Percentiles rank a stretch among this genome's conserved stretches.
These are phyloP conservation scores for Candida boidinii DNA, from an alignment of 805 yeast genomes.

Conservation along the genomic window DNA sequence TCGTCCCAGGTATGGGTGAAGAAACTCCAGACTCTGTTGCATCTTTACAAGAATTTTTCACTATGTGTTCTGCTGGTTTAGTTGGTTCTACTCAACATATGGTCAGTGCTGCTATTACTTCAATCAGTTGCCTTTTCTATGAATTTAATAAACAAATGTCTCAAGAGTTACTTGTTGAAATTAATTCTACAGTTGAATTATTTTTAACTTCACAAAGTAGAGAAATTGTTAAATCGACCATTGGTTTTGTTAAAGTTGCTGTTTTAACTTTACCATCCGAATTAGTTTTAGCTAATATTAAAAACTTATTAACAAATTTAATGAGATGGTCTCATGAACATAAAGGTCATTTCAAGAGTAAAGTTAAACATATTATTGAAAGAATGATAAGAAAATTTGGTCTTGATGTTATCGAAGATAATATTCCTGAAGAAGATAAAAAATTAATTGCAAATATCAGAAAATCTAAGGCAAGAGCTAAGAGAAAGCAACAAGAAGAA, in stretches of 20 bases:
- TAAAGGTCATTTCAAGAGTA: slow-evolving; percentile 88
- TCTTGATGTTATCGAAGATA: slow-evolving; percentile 68
- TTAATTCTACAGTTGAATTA: slow-evolving; percentile 79
- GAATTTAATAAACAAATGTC: slow-evolving; percentile 71
- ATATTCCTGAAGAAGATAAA: slow-evolving; percentile 85
- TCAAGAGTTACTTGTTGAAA: slow-evolving; percentile 54
- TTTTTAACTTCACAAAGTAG: slow-evolving; percentile 85
- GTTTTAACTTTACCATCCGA: slow-evolving; percentile 77
- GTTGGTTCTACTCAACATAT: slow-evolving; percentile 92
- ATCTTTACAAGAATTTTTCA: slow-evolving; percentile 71
- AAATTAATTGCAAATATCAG: slow-evolving; percentile 79
- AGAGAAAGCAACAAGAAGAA: slow-evolving; percentile 51
- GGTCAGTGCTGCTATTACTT: slow-evolving; percentile 94
- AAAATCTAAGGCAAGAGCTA: slow-evolving; percentile 77
- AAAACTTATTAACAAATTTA: slow-evolving; percentile 58
- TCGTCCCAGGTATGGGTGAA: slow-evolving; percentile 59
- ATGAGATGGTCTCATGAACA: slow-evolving; percentile 94
- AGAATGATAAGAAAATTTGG: slow-evolving; percentile 87
- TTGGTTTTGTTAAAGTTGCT: slow-evolving; percentile 91
- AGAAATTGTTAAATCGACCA: slow-evolving; percentile 89
- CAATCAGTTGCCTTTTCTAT: slow-evolving; percentile 76
- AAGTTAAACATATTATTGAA: slow-evolving; percentile 89
- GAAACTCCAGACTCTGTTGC: slow-evolving; percentile 60
- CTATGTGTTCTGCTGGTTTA: slow-evolving; percentile 92
- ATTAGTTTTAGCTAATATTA: slow-evolving; percentile 56